These are phyloP conservation scores for Aspergillus amoenus DNA, from an alignment of 2,329 filamentous ascomycete species.

Conservation along the genomic window DNA sequence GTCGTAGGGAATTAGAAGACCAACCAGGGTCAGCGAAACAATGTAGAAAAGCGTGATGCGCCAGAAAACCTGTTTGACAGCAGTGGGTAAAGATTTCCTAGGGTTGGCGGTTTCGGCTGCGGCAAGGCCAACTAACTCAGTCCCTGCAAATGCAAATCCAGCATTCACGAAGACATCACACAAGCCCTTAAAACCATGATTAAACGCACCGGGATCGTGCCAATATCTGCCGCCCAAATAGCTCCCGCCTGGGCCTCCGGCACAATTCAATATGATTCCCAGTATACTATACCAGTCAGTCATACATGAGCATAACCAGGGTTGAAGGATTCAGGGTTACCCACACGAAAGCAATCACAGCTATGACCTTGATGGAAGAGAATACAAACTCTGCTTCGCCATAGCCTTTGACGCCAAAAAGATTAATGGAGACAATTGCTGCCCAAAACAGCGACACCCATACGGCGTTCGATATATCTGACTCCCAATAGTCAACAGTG, in stretches of 20 bases:
- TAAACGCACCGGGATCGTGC: slow-evolving; percentile 71
- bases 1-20: slow-evolving; percentile 75
- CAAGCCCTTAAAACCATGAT: slow-evolving; percentile 67
- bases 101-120: slow-evolving; percentile 60
- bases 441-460: slow-evolving; percentile 82
- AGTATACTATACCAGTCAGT: slow-evolving; percentile 60
- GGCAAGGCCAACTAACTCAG: slow-evolving; percentile 61
- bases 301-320: background rate
- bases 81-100: slow-evolving; percentile 73
- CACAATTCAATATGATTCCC: slow-evolving; percentile 81
- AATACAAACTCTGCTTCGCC: slow-evolving; percentile 89
- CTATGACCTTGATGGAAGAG: slow-evolving; percentile 79
- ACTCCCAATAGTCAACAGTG: slow-evolving; percentile 78
- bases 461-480: slow-evolving; percentile 63
- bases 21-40: slow-evolving; percentile 75
- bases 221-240: slow-evolving; percentile 82
- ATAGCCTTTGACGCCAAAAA: slow-evolving; percentile 85
- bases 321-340: slow-evolving; percentile 27
- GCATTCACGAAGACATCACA: slow-evolving; percentile 64
- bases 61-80: slow-evolving; percentile 94
- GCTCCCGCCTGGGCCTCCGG: slow-evolving; percentile 68
- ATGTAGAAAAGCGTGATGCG: slow-evolving; percentile 89
- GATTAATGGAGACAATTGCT: slow-evolving; percentile 75
- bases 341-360: slow-evolving; percentile 85
- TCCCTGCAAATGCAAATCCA: slow-evolving; percentile 62